phyloP scores from a whole-genome alignment of 805 yeast species.

The Starmera caribaea region DNA sequence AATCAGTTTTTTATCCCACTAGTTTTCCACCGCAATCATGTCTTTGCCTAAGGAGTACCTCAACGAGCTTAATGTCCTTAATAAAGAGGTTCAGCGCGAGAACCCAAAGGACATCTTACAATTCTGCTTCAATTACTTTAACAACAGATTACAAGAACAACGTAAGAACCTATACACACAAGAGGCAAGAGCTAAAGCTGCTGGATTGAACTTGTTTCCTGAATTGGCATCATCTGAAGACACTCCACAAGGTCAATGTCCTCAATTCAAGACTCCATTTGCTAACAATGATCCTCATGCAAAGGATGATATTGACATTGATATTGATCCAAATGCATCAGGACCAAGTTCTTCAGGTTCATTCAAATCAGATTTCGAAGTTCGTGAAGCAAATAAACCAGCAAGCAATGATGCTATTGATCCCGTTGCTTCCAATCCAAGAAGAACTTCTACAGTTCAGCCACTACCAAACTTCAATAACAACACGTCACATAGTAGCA shows the following conservation, averaged over 20 bases:
- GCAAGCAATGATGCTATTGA: conserved; percentile 11
- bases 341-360: conserved; percentile 10
- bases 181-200: conserved; percentile 36
- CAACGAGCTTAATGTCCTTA: conserved; percentile 55
- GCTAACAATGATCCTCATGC: conserved; percentile 57
- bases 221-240: conserved; percentile 27
- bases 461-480: background rate
- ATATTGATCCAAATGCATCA: conserved; percentile 6
- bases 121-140: conserved; percentile 69
- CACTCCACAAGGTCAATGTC: conserved; percentile 19
- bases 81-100: conserved; percentile 40
- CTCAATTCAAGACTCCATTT: conserved; percentile 54
- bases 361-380: conserved; percentile 17
- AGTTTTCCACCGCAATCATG: conserved; percentile 13
- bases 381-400: conserved; percentile 13
- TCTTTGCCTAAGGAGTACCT: conserved; percentile 27
- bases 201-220: conserved; percentile 39
- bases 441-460: conserved; percentile 1
- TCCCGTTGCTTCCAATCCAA: conserved; percentile 8
- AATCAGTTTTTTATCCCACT: no score
- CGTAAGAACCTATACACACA: conserved; percentile 43
- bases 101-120: conserved; percentile 65
- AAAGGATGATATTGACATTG: conserved; percentile 20
- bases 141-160: conserved; percentile 49
- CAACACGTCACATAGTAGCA: background rate